A percentile compares a stretch with the other conserved stretches of the same genome.
Conservation (phyloP, 352 stramenopile species). For the Globisporangium cederbergense region DNA sequence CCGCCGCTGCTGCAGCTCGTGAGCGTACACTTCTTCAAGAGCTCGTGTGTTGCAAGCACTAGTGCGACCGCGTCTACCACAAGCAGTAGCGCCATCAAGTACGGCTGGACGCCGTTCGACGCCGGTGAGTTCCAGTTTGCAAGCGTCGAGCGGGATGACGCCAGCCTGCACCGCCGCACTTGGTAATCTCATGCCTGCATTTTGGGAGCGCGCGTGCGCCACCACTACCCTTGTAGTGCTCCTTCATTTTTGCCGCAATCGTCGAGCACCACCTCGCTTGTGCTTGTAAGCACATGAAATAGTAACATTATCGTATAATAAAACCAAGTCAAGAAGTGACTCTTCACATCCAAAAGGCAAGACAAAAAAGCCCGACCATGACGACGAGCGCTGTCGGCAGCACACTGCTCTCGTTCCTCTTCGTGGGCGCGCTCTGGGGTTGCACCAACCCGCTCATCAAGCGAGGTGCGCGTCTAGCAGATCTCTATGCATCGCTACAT, state of each 20-base stretch:
- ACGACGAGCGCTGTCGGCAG: not conserved
- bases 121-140: constrained; percentile 23
- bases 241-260: not conserved
- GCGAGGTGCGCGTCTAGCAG: constrained; percentile 31
- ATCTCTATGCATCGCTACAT: too few relatives aligned
- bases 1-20: constrained; percentile 1
- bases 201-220: not conserved
- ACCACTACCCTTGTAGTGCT: not conserved
- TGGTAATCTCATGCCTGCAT: not conserved
- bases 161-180: not conserved
- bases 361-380: too few relatives aligned
- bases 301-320: not conserved
- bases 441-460: constrained; percentile 88
- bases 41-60: not conserved
- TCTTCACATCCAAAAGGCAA: too few relatives aligned
- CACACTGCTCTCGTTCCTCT: constrained; percentile 74
- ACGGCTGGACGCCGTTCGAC: constrained; percentile 21
- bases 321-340: not conserved
- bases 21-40: constrained; percentile 2
- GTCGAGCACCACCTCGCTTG: not conserved
- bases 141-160: not conserved
- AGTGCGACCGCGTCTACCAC: not conserved
- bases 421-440: constrained; percentile 82
- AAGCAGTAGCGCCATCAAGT: constrained; percentile 8
- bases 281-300: not conserved